Evolutionary conservation across 2,329 filamentous ascomycete genomes (phyloP), one percentile per base, ranked within the genome.

Genomic region (Periconia digitata): DNA sequence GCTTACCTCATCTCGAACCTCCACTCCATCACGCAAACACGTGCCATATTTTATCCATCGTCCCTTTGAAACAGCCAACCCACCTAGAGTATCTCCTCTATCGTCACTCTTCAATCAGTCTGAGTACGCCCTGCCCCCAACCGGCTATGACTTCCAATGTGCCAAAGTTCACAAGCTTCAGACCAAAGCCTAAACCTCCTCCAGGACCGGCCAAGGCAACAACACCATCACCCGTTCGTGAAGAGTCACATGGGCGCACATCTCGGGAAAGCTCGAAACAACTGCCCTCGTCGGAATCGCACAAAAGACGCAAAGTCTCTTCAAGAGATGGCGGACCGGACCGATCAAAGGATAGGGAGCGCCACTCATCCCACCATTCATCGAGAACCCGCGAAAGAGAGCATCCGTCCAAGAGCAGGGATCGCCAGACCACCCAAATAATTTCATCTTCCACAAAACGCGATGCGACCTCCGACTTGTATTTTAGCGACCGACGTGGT

Each of bases 131-230:
- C 12, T 15, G 18, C 3, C 42, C 2, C 32, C 41, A 39, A 49
- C 20, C 43, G 12, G 38, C 23, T 38, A 70, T 67, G 64, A 53
- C 53, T 41, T 50, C 64, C 6, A 58, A 60, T 35, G 76, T 87
- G 18, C 88, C 89, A 8, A 90, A 85, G 59, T 92, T 92, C 63
- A 77, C 83, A 17, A 92, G 88, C 54, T 92, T 92, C 74, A 85
- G 81, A 56, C 81, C 80, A 51, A 80, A 78, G 50, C 55, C 62
- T 10, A 66, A 41, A 40, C 44, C 47, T 22, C 47, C 49, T 41
- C 56, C 52, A 53, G 54, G 49, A 43, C 55, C 40, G 10, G 36
- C 41, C 18, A 36, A 38, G 34, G 38, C 40, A 13, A 8, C 15
- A 21, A 17, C 35, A 23, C n/a, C n/a, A 18, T 42, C 42, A 17